Base-by-base conservation (phyloP, 1,284 basidiomycete genomes). In the Ganoderma lingzhi region DNA sequence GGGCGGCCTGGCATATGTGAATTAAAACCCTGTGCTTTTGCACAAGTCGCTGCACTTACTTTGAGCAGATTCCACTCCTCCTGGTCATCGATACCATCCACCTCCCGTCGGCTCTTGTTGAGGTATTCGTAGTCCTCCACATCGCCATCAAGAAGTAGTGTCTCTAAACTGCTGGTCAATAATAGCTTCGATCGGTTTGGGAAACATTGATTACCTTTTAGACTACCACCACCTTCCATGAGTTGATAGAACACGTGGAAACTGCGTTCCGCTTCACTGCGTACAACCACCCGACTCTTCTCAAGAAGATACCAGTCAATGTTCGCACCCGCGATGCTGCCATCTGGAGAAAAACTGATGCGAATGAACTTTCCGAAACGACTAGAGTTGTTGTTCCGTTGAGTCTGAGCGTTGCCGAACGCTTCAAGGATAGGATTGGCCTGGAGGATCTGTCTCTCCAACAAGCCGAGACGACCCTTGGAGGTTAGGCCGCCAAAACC, bases 261-360 rank as follows among this genome's bases (percentile, higher is more conserved):
- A 78, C 89, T 94, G 63, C 98, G 87, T 81, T 99, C 98, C 0
- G 94, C 94, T 70, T 92, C 90, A 73, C 90, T 94, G 61, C 97
- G 85, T n/a, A 91, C 88, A 2, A 96, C 95, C 1, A 99, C 97
- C 76, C 98, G 84, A 79, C 96, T 97, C 86, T 99, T 99, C 85
- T 99, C 98, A 61, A 99, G 84, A 53, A 99, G 85, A 80, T 99
- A 99, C 98, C 98, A 99, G 80, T 99, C 97, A 72, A 99, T 97
- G 78, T 97, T 98, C 51, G 98, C 98, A 2, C 98, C 98, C 0
- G 96, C 95, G 68, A 99, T 99, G 71, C 96, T 96, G 0, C 97
- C 97, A 68, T 95, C 90, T 0, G 95, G 93, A 0, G 95, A 92
- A 80, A 99, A 99, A 78, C 94, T 95, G 75, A 99, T 99, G 61